Evolutionary conservation across 2,329 filamentous ascomycete species (phyloP).

Genomic region (Sporothrix brasiliensis): DNA sequence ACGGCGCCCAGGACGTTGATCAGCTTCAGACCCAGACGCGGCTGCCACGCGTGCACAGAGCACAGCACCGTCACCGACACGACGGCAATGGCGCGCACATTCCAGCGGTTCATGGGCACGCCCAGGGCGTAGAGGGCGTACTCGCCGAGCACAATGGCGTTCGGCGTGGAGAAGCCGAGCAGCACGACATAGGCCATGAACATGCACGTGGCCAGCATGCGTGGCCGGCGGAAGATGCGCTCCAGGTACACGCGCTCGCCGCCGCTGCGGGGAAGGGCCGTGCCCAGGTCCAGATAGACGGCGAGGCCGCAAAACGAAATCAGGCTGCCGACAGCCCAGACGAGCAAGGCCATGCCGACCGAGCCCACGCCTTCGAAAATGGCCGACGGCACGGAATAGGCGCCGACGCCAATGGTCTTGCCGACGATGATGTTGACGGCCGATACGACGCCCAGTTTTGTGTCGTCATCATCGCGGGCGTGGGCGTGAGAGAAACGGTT

Average conservation of each 20-base stretch:
- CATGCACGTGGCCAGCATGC: constrained; percentile 57
- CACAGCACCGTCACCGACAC: constrained; percentile 52
- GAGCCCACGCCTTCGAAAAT: constrained; percentile 58
- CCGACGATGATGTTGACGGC: constrained; percentile 46
- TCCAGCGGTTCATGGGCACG: constrained; percentile 50
- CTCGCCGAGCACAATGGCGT: constrained; percentile 56
- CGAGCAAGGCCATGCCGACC: constrained; percentile 56
- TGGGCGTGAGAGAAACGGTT: background rate
- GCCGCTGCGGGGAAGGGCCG: constrained; percentile 50
- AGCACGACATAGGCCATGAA: constrained; percentile 56
- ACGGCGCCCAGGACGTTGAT: constrained; percentile 54
- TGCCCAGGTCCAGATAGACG: constrained; percentile 52
- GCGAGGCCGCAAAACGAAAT: constrained; percentile 52
- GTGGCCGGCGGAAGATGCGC: constrained; percentile 55
- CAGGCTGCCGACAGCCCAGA: constrained; percentile 57
- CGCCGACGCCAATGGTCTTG: constrained; percentile 48
- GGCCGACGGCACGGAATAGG: constrained; percentile 61
- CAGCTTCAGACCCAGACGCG: constrained; percentile 52
- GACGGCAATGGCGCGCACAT: constrained; percentile 53
- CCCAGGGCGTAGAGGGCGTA: constrained; percentile 54
- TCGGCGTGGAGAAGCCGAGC: constrained; percentile 56
- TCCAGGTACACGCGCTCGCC: constrained; percentile 60
- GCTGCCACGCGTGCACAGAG: constrained; percentile 51
- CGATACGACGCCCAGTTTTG: constrained; percentile 45
- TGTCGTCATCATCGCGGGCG: constrained; percentile 35